Evolutionary conservation across 2,329 filamentous ascomycete species (phyloP).

Genomic region (Penicillium sp.): DNA sequence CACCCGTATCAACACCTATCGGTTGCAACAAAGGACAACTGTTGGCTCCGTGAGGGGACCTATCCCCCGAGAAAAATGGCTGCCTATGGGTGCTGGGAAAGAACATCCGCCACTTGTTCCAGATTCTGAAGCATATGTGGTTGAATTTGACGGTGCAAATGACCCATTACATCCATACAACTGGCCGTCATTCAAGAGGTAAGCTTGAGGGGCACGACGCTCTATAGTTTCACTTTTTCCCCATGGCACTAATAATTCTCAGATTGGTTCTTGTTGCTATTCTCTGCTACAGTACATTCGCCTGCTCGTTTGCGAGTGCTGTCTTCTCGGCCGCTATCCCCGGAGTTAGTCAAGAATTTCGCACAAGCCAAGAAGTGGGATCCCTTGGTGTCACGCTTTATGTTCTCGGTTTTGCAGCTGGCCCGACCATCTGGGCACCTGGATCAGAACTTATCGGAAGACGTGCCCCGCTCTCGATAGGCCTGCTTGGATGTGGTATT

Average conservation of each 20-base stretch:
- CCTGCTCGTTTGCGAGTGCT: slow-evolving; percentile 58
- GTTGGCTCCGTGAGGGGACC: slow-evolving; percentile 26
- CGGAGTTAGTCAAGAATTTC: slow-evolving; percentile 55
- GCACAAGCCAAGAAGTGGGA: slow-evolving; percentile 48
- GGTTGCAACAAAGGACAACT: slow-evolving; percentile 31
- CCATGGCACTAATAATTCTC: neutral
- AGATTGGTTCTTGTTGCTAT: slow-evolving; percentile 23
- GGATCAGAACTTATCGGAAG: slow-evolving; percentile 65
- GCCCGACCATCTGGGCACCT: slow-evolving; percentile 67
- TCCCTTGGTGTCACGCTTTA: slow-evolving; percentile 55
- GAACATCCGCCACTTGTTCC: slow-evolving; percentile 48
- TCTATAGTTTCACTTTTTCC: too few species aligned
- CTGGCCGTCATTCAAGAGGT: slow-evolving; percentile 52
- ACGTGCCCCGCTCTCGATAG: slow-evolving; percentile 55
- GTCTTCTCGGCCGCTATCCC: slow-evolving; percentile 72
- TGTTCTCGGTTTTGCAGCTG: slow-evolving; percentile 60
- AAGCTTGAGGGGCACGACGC: neutral
- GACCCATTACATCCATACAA: slow-evolving; percentile 59
- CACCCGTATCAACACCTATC: slow-evolving; percentile 33
- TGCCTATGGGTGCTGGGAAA: slow-evolving; percentile 32
- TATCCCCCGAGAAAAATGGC: slow-evolving; percentile 29
- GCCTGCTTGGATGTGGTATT: slow-evolving; percentile 47
- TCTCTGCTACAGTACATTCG: slow-evolving; percentile 53
- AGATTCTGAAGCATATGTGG: slow-evolving; percentile 58
- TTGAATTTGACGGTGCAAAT: slow-evolving; percentile 57